phyloP scores from a whole-genome alignment of 805 yeast species.

The Cyberlindnera veronae region DNA sequence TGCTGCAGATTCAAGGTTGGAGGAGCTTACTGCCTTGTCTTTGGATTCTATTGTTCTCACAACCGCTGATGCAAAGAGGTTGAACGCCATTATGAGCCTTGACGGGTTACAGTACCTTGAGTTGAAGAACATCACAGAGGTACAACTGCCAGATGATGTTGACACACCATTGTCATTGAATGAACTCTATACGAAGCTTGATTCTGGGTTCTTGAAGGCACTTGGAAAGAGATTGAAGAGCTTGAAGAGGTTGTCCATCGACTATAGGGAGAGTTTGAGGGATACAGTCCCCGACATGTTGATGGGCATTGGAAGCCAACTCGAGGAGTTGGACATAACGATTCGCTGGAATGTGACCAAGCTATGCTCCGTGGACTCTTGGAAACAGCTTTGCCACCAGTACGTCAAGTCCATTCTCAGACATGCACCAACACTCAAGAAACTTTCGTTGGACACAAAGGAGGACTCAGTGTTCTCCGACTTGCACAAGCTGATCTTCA shows the following conservation, averaged over 20 bases:
- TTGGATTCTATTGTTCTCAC: slow-evolving; percentile 19
- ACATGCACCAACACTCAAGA: slow-evolving; percentile 25
- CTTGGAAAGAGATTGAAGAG: slow-evolving; percentile 28
- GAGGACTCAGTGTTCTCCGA: slow-evolving; percentile 36
- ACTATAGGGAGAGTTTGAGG: slow-evolving; percentile 38
- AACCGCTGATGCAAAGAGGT: slow-evolving; percentile 16
- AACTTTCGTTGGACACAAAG: slow-evolving; percentile 39
- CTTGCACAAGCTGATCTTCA: slow-evolving; percentile 28
- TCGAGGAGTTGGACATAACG: slow-evolving; percentile 38
- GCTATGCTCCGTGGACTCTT: slow-evolving; percentile 21
- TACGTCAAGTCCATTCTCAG: slow-evolving; percentile 20
- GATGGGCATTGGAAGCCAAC: slow-evolving; percentile 14
- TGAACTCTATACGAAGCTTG: slow-evolving; percentile 14
- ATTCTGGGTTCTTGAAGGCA: slow-evolving; percentile 27
- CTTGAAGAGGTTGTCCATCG: slow-evolving; percentile 33
- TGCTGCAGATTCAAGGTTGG: slow-evolving; percentile 2
- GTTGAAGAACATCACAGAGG: slow-evolving; percentile 36
- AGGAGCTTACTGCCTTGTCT: slow-evolving; percentile 8
- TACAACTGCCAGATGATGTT: slow-evolving; percentile 24
- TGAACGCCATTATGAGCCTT: slow-evolving; percentile 10
- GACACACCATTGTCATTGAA: slow-evolving; percentile 10
- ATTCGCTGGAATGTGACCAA: slow-evolving; percentile 39
- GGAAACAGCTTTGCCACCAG: slow-evolving; percentile 21
- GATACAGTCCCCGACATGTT: slow-evolving; percentile 41
- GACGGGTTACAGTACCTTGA: slow-evolving; percentile 27